Evolutionary conservation across 2,329 filamentous ascomycete species (phyloP), one percentile per base, ranked within the genome.

Genomic region (Colletotrichum musae): DNA sequence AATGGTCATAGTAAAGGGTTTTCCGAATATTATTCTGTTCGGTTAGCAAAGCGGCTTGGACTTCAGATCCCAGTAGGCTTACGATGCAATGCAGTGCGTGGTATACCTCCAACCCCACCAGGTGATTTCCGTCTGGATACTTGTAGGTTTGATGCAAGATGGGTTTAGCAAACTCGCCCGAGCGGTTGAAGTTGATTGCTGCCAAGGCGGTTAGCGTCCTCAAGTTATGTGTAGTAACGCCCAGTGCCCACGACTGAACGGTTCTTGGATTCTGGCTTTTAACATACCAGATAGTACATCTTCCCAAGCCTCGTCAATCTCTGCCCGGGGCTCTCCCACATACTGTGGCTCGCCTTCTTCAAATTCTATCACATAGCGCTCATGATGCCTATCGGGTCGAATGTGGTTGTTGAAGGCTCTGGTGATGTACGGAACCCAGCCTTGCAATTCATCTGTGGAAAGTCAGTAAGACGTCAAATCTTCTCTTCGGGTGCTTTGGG

Each of bases 111-210:
- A 54, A 12, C 4, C 32, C 52, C 15, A 54, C 52, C 7, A 54
- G 4, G 6, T 54, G 52, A 41, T 54, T 54, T 18, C 32, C 32
- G 36, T 54, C 28, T 41, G 52, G 28, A 15, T 39, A 41, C 16
- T 21, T 1, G 18, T 54, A 39, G 16, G 52, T 24, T 39, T 54
- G 52, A 39, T 54, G 32, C 12, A 54, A 13, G 13, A 36, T 54
- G 6, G 52, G n/a, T n/a, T 54, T 26, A n/a, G 52, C n/a, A n/a
- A 54, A 21, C n/a, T 41, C 52, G 28, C 28, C 52, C 6, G 52
- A 54, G 28, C 32, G 52, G 9, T 54, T 54, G 52, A 54, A 39
- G 15, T 39, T 54, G 9, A 54, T 54, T 7, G 52, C 52, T 39
- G 15, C 28, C 15, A 6, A 15, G 32, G 52, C 18, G 4, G n/a